Base-by-base conservation (phyloP, 306 rosid species). In the Pueraria montana region DNA sequence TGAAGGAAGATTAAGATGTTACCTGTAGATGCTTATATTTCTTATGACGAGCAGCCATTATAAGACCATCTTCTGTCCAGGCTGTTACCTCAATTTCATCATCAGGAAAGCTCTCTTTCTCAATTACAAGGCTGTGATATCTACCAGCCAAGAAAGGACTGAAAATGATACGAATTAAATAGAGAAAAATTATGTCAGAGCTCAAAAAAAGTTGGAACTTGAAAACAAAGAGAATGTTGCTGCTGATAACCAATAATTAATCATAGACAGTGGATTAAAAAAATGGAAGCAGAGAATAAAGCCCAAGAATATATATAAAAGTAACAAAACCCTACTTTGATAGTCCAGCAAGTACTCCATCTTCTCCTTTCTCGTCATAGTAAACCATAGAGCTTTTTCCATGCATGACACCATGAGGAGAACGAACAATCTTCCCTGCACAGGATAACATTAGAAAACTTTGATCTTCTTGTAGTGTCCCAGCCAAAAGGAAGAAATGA, bases 1-100 rank as follows among this genome's bases (percentile, higher is more conserved):
- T 1, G 63, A n/a, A 50, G 27, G 70, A 55, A 34, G 80, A 84
- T 50, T 40, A 59, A 70, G 34, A 30, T 82, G 74, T 80, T 89
- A 96, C 99, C 91, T 91, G 97, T 2, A 93, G 24, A 82, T 91
- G 84, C 87, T 45, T 89, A 84, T 92, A 93, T 82, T 82, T 91
- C 94, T 82, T 96, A 83, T 93, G 99, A 34, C 98, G 98, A 85
- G 88, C 96, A 63, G 98, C 97, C 99, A 96, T 96, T 87, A 96
- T 76, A 65, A 96, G 87, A 81, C 99, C 99, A 86, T 96, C 99
- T 80, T 92, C 94, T 32, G 97, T 90, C 98, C 99, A 93, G 70
- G 98, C 99, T 9, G 99, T 96, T 17, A 88, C 65, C 87, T 92
- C 96, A 74, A 93, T 96, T 78, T 92, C 95, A 4, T 92, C 91